Base-by-base conservation (phyloP, 2,329 filamentous ascomycete genomes). In the Cryoendolithus antarcticus region DNA sequence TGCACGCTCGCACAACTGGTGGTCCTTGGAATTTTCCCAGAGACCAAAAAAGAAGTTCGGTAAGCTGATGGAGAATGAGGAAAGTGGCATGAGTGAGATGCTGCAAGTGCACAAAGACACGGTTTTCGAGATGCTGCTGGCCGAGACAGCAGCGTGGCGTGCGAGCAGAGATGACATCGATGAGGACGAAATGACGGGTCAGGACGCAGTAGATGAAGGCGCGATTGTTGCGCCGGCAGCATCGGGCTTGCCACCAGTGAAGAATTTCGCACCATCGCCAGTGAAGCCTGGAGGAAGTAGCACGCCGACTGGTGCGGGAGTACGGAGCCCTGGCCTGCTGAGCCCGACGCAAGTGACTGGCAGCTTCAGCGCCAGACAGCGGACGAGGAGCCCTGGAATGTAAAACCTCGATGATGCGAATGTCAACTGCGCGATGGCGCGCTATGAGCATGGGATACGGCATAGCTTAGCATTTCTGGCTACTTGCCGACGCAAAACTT, bases 1-100 rank as follows among this genome's bases (percentile, higher is more conserved):
- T 11, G 75, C 80, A 2, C 65, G 71, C 19, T 70, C 80, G 43
- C 88, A 95, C 57, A 73, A 74, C 9, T 81, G 84, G 57, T 95
- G 86, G 44, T 74, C 80, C 41, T 68, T 70, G 27, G 75, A 78
- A 4, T 65, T 77, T 12, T 69, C 58, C 6, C 65, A 66, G 36
- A 74, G 72, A 49, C 61, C 66, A 4, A 69, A 70, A 24, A 75
- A 71, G 52, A 70, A 73, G 39, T 76, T 77, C 50, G 75, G 75
- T 4, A 61, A 60, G 3, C 59, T 78, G 7, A 50, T 67, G 9
- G 58, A 63, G 38, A 74, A 70, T 3, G 49, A 61, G 1, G 58
- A 62, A n/a, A 55, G 57, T 2, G 60, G 61, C 1, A 57, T 77
- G 32, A 70, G 70, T 43, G 69, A 74, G 33, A 78, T 79, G 73